Conservation (phyloP, 2,329 filamentous ascomycete genomes). For the Monosporascus sp. region DNA sequence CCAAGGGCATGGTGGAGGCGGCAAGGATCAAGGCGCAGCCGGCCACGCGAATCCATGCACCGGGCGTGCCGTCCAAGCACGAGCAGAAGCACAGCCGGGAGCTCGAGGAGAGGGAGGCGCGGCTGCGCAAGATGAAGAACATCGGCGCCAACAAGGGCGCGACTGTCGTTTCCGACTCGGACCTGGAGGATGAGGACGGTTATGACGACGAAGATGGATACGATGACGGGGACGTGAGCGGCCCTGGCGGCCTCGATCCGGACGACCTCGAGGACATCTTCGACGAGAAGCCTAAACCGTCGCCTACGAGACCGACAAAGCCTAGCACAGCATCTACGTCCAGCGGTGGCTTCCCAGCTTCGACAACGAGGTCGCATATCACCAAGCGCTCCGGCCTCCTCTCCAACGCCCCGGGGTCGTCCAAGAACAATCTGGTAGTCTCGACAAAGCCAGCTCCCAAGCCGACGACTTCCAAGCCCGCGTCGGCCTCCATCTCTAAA, state of each 20-base stretch:
- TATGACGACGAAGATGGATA: conserved; percentile 11
- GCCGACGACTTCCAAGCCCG: conserved; percentile 3
- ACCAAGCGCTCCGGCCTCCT: neutral
- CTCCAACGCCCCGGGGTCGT: neutral
- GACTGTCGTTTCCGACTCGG: conserved; percentile 37
- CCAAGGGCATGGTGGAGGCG: conserved; percentile 49
- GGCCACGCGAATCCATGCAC: conserved; percentile 14
- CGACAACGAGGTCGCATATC: neutral
- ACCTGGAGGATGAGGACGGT: conserved; percentile 27
- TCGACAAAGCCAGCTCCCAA: conserved; percentile 1
- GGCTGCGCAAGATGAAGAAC: conserved; percentile 30
- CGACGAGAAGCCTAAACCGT: conserved; percentile 8
- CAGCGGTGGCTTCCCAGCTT: too few species aligned
- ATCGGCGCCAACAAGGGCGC: conserved; percentile 17
- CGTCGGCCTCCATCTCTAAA: neutral
- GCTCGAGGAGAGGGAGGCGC: conserved; percentile 32
- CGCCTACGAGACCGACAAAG: neutral
- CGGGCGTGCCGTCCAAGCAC: neutral
- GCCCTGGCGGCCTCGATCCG: conserved; percentile 12
- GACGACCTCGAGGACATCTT: conserved; percentile 19
- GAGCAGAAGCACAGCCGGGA: conserved; percentile 12
- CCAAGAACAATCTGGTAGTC: neutral
- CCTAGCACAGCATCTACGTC: neutral
- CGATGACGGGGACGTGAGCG: conserved; percentile 5
- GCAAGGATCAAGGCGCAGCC: conserved; percentile 38